phyloP scores from a whole-genome alignment of 257 asterid genomes.

The Fraxinus quadrangulata region DNA sequence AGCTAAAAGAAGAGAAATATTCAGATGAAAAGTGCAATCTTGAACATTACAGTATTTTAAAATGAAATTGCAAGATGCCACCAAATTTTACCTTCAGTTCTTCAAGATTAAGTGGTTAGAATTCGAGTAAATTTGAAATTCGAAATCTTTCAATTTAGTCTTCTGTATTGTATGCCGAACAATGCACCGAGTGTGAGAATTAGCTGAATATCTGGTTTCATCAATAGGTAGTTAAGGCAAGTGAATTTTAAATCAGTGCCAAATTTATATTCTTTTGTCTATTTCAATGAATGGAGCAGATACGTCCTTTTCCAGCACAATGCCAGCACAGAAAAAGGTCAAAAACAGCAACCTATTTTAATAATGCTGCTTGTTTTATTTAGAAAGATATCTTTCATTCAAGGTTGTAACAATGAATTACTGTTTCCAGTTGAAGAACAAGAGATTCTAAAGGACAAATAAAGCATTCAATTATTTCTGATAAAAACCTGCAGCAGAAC shows the following conservation, averaged over 20 bases:
- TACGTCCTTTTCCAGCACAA: not conserved
- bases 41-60: not conserved
- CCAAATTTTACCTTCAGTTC: not conserved
- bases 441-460: conserved; percentile 2
- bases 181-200: not conserved
- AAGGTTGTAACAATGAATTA: not conserved
- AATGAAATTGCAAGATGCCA: not conserved
- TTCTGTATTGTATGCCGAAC: not conserved
- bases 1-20: conserved; percentile 19
- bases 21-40: not conserved
- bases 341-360: not conserved
- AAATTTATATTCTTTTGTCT: not conserved
- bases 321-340: conserved; percentile 8
- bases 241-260: not conserved
- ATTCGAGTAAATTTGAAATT: not conserved
- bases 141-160: not conserved
- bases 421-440: not conserved
- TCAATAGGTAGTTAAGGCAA: not conserved
- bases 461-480: not conserved
- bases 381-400: not conserved
- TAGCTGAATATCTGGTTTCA: not conserved
- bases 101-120: not conserved
- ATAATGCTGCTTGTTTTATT: conserved; percentile 6
- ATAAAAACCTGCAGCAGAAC: not conserved
- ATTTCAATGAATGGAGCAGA: not conserved